phyloP scores from a whole-genome alignment of 1,284 basidiomycete species.

The Xerocomus amazonicus region DNA sequence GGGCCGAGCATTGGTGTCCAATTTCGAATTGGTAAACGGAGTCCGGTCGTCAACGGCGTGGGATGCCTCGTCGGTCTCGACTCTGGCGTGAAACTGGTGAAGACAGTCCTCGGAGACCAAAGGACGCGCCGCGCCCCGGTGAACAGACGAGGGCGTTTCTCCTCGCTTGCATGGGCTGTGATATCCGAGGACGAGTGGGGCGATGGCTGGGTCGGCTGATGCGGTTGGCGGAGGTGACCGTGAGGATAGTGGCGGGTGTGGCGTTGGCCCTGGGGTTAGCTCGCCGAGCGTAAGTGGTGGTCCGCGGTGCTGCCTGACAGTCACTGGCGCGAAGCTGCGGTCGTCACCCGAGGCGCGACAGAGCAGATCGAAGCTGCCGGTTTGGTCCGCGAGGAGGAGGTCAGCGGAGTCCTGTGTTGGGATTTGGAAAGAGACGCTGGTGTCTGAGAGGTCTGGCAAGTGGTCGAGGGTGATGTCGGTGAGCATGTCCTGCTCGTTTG shows the following conservation, averaged over 20 bases:
- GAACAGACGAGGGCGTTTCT: conserved; percentile 4
- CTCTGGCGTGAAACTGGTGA: conserved; percentile 16
- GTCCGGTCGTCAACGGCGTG: not conserved
- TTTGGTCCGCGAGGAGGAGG: conserved; percentile 40
- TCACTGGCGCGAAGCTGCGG: conserved; percentile 32
- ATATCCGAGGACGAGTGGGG: conserved; percentile 10
- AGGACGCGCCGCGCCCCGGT: conserved; percentile 6
- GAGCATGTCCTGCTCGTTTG: conserved; percentile 24
- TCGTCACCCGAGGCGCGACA: conserved; percentile 31
- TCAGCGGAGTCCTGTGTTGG: conserved; percentile 36
- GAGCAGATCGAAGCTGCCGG: conserved; percentile 40
- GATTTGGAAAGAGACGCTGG: conserved; percentile 53
- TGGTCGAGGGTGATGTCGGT: conserved; percentile 46
- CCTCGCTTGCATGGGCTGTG: conserved; percentile 8
- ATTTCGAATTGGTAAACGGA: not conserved
- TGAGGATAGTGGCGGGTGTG: conserved; percentile 10
- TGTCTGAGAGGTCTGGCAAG: conserved; percentile 44
- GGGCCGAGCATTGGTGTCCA: not conserved
- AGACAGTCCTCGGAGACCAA: conserved; percentile 31
- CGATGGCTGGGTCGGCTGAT: too few relatives aligned
- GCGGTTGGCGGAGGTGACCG: conserved; percentile 5
- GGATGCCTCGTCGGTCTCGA: conserved; percentile 9
- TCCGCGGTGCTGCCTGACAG: conserved; percentile 22
- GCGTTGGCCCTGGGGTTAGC: conserved; percentile 35
- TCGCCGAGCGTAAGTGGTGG: conserved; percentile 35